Conservation (phyloP, 176 grass and related monocot genomes). For the Phoenix roebelenii region DNA sequence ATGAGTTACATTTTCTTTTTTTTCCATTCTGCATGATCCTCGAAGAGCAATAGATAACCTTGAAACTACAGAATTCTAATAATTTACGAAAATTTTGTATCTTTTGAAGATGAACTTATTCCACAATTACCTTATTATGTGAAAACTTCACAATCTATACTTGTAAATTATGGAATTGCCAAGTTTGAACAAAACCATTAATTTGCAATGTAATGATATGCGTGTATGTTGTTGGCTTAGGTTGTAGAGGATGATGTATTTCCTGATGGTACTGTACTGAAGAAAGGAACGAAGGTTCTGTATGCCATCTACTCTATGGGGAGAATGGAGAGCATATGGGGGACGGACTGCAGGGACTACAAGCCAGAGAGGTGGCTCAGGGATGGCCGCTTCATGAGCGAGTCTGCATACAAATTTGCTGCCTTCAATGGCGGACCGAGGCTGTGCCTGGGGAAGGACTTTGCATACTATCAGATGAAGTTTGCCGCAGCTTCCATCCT, state of each 20-base stretch:
- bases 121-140: too few species aligned
- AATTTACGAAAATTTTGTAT: too few species aligned
- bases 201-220: neutral
- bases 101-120: too few species aligned
- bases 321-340: conserved; percentile 24
- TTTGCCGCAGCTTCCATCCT: conserved; percentile 8
- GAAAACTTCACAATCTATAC: neutral
- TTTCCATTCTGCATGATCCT: too few species aligned
- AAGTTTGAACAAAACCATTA: neutral
- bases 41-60: too few species aligned
- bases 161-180: neutral
- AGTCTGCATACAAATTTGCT: conserved; percentile 21
- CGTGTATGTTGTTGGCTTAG: conserved; percentile 24
- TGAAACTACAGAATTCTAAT: too few species aligned
- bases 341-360: conserved; percentile 18
- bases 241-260: conserved; percentile 91
- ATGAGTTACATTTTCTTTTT: too few species aligned
- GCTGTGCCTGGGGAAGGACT: conserved; percentile 15
- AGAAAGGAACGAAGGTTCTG: conserved; percentile 85
- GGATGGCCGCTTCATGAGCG: conserved; percentile 1
- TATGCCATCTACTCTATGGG: conserved; percentile 92
- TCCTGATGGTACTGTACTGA: conserved; percentile 84
- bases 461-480: conserved; percentile 12
- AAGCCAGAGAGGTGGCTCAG: conserved; percentile 19
- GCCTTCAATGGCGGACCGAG: conserved; percentile 12